Evolutionary conservation across 768 basidiomycete species (phyloP), one percentile per base, ranked within the genome.

Genomic region (Symmetrospora coprosmae): DNA sequence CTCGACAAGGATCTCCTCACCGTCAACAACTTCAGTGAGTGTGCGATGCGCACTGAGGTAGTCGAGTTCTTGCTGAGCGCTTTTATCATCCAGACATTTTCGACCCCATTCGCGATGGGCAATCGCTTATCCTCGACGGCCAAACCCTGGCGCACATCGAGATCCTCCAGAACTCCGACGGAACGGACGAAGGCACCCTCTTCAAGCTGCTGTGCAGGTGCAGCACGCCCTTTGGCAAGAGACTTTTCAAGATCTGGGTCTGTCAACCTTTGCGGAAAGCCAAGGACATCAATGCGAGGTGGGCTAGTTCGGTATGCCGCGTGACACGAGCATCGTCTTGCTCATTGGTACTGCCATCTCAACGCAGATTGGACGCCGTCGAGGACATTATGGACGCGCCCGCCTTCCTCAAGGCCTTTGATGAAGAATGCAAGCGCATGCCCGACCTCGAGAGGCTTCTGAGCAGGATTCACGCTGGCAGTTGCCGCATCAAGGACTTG

Each of bases 111-210:
- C 83, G 85, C 70, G 78, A 79, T 62, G 90, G 89, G n/a, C 78
- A 83, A 69, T 86, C 82, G 27, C 74, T 97, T 56, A 78, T 86
- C 0, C 77, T 99, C 40, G 91, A 99, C 72, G 94, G 94, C 2
- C 90, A 96, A 71, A 91, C 89, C 0, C 76, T 99, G 52, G 85
- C 87, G 16, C 94, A 99, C 71, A 78, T 99, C 63, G 94, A 99
- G 77, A 88, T 90, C 7, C 74, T 99, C 48, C 74, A 87, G 47
- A 99, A 99, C 72, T 89, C 83, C 66, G 90, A 94, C 74, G 92
- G 94, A 7, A 86, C 85, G 0, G 84, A 85, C 30, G 90, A 92
- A 30, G 94, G 94, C 0, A 84, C 92, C 0, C 74, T 99, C 35
- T 74, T 67, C 47, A 82, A 84, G 71, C 74, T 97, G 19, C 75